These are phyloP conservation scores for Xylaria flabelliformis DNA, from an alignment of 495 filamentous ascomycete genomes.

Conservation along the genomic window DNA sequence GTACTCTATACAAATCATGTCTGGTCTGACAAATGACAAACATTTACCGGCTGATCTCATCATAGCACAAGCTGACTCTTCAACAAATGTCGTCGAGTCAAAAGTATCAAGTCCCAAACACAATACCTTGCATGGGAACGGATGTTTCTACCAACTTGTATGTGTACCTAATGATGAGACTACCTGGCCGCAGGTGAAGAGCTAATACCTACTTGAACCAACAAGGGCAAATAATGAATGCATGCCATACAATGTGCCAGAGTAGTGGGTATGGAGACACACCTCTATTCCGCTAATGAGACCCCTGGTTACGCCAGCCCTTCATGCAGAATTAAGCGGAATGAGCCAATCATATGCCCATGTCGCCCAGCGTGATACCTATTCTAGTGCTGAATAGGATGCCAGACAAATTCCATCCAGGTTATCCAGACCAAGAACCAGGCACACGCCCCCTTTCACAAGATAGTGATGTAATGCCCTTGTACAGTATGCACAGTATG, in stretches of 20 bases:
- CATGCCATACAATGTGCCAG: neutral
- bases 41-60: constrained; percentile 1
- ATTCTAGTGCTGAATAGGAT: constrained; percentile 4
- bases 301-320: constrained; percentile 9
- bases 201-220: neutral
- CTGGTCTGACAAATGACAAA: constrained; percentile 13
- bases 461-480: constrained; percentile 24
- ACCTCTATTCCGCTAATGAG: constrained; percentile 2
- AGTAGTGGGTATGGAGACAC: constrained; percentile 9
- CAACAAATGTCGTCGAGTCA: neutral
- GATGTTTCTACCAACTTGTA: neutral
- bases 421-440: constrained; percentile 13
- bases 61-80: constrained; percentile 20
- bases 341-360: constrained; percentile 18
- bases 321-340: neutral
- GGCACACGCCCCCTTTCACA: constrained; percentile 19
- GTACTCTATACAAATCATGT: neutral
- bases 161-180: neutral
- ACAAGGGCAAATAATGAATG: neutral
- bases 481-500: neutral
- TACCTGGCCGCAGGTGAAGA: neutral
- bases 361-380: constrained; percentile 27
- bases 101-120: neutral
- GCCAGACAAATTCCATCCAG: neutral
- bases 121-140: neutral